Evolutionary conservation across 2,329 filamentous ascomycete genomes (phyloP).

Genomic region (Triangularia setosa): DNA sequence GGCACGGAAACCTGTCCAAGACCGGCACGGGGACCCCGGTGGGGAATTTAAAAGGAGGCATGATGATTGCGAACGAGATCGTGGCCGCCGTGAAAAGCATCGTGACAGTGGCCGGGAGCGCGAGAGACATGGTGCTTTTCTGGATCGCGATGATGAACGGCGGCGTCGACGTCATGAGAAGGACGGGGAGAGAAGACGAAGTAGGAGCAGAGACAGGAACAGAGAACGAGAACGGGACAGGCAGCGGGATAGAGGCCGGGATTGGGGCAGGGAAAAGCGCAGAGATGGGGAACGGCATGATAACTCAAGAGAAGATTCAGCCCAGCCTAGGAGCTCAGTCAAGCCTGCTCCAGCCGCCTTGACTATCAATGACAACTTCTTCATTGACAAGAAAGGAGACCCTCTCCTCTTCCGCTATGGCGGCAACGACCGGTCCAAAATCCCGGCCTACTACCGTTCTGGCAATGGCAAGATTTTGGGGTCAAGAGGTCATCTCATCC

Average conservation of each 20-base stretch:
- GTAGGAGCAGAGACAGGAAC: background rate
- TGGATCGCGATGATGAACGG: background rate
- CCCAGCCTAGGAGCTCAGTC: background rate
- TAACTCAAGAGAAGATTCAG: background rate
- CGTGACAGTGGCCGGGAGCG: background rate
- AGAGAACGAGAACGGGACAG: background rate
- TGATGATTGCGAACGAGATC: too few species aligned
- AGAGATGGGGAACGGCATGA: background rate
- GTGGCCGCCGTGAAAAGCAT: background rate
- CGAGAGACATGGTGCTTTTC: background rate
- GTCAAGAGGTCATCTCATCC: conserved; percentile 52
- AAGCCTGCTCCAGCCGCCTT: background rate
- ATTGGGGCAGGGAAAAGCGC: background rate
- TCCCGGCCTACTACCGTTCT: conserved; percentile 67
- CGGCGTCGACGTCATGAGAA: background rate
- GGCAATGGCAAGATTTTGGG: conserved; percentile 72
- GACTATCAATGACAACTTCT: conserved; percentile 40
- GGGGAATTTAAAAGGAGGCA: background rate
- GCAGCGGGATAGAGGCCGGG: background rate
- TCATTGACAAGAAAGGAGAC: conserved; percentile 74
- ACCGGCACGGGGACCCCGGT: background rate
- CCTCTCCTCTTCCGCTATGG: conserved; percentile 71
- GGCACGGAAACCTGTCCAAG: background rate
- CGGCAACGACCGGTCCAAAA: conserved; percentile 63
- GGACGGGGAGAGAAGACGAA: background rate